These are phyloP conservation scores for Aspergillus wentii DNA, from an alignment of 495 filamentous ascomycete species.

Conservation along the genomic window DNA sequence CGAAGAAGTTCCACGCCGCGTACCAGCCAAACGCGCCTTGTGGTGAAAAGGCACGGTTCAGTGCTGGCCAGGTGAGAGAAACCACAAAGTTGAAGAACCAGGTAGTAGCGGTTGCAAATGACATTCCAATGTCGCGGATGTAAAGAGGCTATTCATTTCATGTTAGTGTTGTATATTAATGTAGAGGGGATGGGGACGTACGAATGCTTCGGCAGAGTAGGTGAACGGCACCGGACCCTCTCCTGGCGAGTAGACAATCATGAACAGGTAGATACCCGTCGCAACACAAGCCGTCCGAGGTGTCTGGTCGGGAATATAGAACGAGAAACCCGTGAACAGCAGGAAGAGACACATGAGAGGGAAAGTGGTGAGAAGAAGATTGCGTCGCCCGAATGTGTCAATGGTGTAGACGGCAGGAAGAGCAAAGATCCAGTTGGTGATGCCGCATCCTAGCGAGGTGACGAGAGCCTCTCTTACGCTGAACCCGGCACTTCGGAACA, in stretches of 20 bases:
- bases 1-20: constrained; percentile 42
- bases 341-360: constrained; percentile 69
- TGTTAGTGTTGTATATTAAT: neutral
- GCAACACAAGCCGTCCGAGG: constrained; percentile 52
- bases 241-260: constrained; percentile 71
- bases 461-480: constrained; percentile 49
- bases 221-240: constrained; percentile 82
- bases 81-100: constrained; percentile 61
- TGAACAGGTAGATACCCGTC: constrained; percentile 71
- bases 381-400: constrained; percentile 77
- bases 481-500: constrained; percentile 50
- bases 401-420: constrained; percentile 78
- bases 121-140: constrained; percentile 65
- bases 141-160: constrained; percentile 56
- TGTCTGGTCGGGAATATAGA: constrained; percentile 57
- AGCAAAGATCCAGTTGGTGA: constrained; percentile 77
- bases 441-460: constrained; percentile 69
- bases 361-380: constrained; percentile 72
- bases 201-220: constrained; percentile 68
- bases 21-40: constrained; percentile 61
- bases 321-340: constrained; percentile 77
- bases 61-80: constrained; percentile 59
- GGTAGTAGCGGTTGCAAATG: constrained; percentile 40
- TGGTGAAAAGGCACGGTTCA: constrained; percentile 48
- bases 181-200: neutral